These are phyloP conservation scores for Monosporozyma yasuniensis DNA, from an alignment of 805 yeast species.

Conservation along the genomic window DNA sequence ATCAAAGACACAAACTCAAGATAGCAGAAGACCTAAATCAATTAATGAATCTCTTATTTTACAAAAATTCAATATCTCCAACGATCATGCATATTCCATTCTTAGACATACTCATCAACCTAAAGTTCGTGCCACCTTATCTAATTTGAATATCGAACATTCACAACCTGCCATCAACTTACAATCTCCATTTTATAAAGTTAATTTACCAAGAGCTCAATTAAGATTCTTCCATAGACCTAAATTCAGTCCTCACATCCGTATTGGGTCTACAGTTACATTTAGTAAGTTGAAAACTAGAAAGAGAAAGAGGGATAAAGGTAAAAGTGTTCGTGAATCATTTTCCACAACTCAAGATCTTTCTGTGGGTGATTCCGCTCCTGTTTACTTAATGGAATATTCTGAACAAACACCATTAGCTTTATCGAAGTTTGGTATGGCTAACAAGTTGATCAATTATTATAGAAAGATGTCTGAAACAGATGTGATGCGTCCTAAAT, in stretches of 20 bases:
- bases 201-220: constrained; percentile 55
- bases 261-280: constrained; percentile 69
- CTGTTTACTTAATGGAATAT: constrained; percentile 73
- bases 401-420: constrained; percentile 82
- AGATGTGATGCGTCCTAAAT: constrained; percentile 78
- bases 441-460: constrained; percentile 84
- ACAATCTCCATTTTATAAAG: constrained; percentile 88
- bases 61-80: constrained; percentile 71
- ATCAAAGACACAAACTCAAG: background rate
- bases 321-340: constrained; percentile 67
- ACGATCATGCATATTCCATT: constrained; percentile 77
- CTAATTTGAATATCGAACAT: constrained; percentile 85
- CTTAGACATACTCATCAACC: constrained; percentile 81
- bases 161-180: constrained; percentile 77
- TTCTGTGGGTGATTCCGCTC: constrained; percentile 75
- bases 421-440: constrained; percentile 89
- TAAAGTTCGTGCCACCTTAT: constrained; percentile 85
- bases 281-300: constrained; percentile 69
- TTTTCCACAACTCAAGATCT: constrained; percentile 65
- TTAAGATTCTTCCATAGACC: constrained; percentile 77
- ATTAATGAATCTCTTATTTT: constrained; percentile 45
- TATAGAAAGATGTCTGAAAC: constrained; percentile 77
- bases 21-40: constrained; percentile 29
- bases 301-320: constrained; percentile 83
- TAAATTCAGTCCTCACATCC: constrained; percentile 45